Conservation (phyloP, 768 basidiomycete species). For the Paxillus rubicundulus region DNA sequence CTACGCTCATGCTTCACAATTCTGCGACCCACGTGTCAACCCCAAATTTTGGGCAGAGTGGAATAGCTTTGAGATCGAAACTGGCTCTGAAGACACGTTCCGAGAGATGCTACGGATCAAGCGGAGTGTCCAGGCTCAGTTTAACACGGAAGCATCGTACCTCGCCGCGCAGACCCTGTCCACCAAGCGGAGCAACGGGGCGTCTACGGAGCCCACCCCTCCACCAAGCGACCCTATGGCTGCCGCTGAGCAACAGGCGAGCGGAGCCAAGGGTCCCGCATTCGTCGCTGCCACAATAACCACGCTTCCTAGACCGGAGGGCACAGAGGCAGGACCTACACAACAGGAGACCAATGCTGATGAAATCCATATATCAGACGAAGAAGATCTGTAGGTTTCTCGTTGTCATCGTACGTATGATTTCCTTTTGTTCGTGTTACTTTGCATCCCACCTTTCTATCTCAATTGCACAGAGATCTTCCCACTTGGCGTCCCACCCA, state of each 20-base stretch:
- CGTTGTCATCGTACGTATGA: conserved; percentile 9
- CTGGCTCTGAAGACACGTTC: conserved; percentile 98
- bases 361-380: conserved; percentile 87
- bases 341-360: conserved; percentile 55
- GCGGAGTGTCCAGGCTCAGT: conserved; percentile 96
- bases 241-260: conserved; percentile 68
- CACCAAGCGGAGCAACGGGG: conserved; percentile 55
- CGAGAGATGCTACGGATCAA: conserved; percentile 93
- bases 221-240: conserved; percentile 79
- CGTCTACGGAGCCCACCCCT: conserved; percentile 43
- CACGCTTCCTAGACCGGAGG: conserved; percentile 39
- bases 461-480: conserved; percentile 74
- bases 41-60: conserved; percentile 96
- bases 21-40: conserved; percentile 93
- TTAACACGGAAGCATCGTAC: conserved; percentile 95
- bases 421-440: conserved; percentile 21
- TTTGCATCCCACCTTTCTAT: conserved; percentile 64
- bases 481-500: conserved; percentile 73
- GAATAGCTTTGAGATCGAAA: conserved; percentile 98
- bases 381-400: conserved; percentile 57
- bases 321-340: conserved; percentile 31
- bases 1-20: conserved; percentile 97
- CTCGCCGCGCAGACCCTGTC: conserved; percentile 87
- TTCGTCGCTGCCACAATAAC: conserved; percentile 78
- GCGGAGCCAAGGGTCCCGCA: conserved; percentile 54